Evolutionary conservation across 129 eudicot genomes (phyloP), one percentile per base, ranked within the genome.

Genomic region (Arctium lappa): DNA sequence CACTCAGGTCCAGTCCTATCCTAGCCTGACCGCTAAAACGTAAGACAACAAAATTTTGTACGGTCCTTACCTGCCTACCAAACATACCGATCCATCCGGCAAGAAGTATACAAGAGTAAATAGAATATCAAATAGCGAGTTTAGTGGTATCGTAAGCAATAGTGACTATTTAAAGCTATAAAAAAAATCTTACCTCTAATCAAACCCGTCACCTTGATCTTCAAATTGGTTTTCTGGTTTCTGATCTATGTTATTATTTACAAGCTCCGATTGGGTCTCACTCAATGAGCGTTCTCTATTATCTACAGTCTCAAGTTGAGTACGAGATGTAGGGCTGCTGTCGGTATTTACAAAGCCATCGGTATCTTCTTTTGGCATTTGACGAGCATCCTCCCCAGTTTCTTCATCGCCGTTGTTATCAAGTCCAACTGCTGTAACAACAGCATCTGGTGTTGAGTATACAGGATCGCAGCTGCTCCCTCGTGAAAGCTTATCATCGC

Each of bases 331-430:
- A 9, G 85, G 89, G 88, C 85, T 32, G 87, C 81, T 84, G 74
- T 81, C 85, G 66, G 53, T 90, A 92, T 92, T 84, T 89, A 92
- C 96, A 92, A 62, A 73, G 82, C 96, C 91, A 88, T 81, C 77
- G 16, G 36, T 77, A 46, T 82, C 89, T 78, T 82, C 82, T 65
- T 37, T 34, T 29, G 78, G 88, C 83, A 36, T 77, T 76, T 48
- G 82, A 82, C 78, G 80, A 91, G 86, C 88, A 85, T 79, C 81
- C 77, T 32, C 78, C 73, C 75, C 84, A 29, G 79, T 69, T 83
- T 88, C 91, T 39, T 85, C 92, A 87, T 50, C 74, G 73, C 86
- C 89, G 81, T 84, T 80, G 81, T 84, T 80, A 48, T 87, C 75
- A 69, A 70, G 32, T 74, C 83, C 88, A 72, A 40, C 81, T 10